These are phyloP conservation scores for Lunasporangiospora selenospora DNA, from an alignment of 192 early-diverging fungal species.

Conservation along the genomic window DNA sequence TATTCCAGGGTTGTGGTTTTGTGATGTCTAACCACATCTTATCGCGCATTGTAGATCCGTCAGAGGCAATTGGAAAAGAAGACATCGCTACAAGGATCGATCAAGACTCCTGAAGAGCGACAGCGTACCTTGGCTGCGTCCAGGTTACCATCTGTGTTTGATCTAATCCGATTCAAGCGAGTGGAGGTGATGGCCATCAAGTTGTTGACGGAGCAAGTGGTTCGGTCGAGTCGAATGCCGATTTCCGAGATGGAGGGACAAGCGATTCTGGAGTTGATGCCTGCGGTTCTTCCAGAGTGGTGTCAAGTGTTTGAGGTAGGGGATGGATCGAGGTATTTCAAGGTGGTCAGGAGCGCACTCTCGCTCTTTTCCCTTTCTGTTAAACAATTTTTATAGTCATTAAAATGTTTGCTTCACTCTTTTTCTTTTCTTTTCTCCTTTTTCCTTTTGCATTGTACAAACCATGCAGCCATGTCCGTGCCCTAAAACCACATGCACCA, in stretches of 20 bases:
- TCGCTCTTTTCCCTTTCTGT: too few species aligned
- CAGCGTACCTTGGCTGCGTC: slow-evolving; percentile 13
- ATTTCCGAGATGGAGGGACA: slow-evolving; percentile 26
- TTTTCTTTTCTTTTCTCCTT: not conserved
- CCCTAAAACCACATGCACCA: not conserved
- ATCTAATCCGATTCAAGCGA: slow-evolving; percentile 40
- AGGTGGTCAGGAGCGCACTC: slow-evolving; percentile 13
- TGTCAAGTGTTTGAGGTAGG: slow-evolving; percentile 16
- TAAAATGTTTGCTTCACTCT: not conserved
- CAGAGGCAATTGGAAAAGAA: slow-evolving; percentile 25
- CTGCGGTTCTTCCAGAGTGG: slow-evolving; percentile 32
- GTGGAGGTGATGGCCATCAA: slow-evolving; percentile 26
- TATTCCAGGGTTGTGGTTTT: too few species aligned
- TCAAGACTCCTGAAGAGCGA: slow-evolving; percentile 21
- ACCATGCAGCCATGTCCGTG: not conserved
- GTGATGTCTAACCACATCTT: too few species aligned
- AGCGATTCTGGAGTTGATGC: slow-evolving; percentile 35
- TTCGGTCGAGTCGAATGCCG: slow-evolving; percentile 32
- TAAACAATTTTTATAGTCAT: too few species aligned
- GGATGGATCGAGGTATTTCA: slow-evolving; percentile 28
- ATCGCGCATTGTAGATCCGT: slow-evolving; percentile 10
- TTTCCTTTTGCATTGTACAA: not conserved
- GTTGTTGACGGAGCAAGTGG: slow-evolving; percentile 16
- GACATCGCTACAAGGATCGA: not conserved
- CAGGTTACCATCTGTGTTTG: slow-evolving; percentile 26